Evolutionary conservation across 1,284 basidiomycete genomes (phyloP).

Genomic region (Ustilago tritici): DNA sequence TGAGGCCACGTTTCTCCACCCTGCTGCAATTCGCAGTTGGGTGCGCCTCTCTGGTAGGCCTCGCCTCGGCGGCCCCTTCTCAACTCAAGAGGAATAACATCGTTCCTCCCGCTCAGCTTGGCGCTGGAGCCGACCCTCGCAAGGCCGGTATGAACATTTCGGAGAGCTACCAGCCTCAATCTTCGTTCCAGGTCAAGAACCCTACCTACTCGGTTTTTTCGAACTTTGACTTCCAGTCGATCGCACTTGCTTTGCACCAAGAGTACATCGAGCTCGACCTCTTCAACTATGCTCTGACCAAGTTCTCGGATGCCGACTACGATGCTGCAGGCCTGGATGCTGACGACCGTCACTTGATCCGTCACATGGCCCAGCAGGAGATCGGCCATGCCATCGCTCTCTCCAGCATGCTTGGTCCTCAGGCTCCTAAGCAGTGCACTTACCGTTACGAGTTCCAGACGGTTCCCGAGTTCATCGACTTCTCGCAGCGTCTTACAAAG

Average conservation of each 20-base stretch:
- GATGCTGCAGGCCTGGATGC: conserved; percentile 46
- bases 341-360: conserved; percentile 49
- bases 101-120: conserved; percentile 31
- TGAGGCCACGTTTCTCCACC: conserved; percentile 6
- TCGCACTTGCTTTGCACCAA: conserved; percentile 51
- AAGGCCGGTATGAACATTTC: conserved; percentile 45
- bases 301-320: conserved; percentile 57
- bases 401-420: conserved; percentile 55
- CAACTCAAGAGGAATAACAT: conserved; percentile 13
- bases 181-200: conserved; percentile 30
- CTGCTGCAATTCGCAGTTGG: conserved; percentile 14
- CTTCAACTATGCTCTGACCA: conserved; percentile 58
- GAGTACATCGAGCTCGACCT: conserved; percentile 63
- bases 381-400: conserved; percentile 55
- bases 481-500: conserved; percentile 52
- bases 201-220: conserved; percentile 48
- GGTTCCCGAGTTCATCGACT: conserved; percentile 54
- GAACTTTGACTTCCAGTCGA: conserved; percentile 55
- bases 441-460: conserved; percentile 54
- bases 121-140: conserved; percentile 35
- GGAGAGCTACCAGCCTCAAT: conserved; percentile 38
- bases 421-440: conserved; percentile 53
- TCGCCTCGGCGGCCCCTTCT: conserved; percentile 24
- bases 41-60: conserved; percentile 17
- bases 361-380: conserved; percentile 59